Percentiles rank a stretch among this genome's conserved stretches.
Conservation (phyloP, 225 moss, liverwort and hornwort genomes). For the Polytrichum formosum region DNA sequence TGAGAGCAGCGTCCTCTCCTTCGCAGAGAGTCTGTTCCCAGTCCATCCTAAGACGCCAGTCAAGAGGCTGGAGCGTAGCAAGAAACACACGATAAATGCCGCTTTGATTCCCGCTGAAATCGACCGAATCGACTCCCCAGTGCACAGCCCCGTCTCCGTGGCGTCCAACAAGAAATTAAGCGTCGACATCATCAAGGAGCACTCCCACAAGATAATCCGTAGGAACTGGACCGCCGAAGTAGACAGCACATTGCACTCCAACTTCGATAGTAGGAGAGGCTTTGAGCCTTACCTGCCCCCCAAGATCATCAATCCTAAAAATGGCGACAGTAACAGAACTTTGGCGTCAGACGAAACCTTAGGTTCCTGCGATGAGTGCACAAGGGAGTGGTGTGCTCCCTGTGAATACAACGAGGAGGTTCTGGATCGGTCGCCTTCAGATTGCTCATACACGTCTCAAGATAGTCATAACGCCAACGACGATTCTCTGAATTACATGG, state of each 20-base stretch:
- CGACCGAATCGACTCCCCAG: slow-evolving; percentile 10
- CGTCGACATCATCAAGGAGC: slow-evolving; percentile 28
- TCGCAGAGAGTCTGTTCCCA: slow-evolving; percentile 18
- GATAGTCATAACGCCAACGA: slow-evolving; percentile 16
- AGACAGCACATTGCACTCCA: slow-evolving; percentile 32
- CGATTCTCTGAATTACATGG: slow-evolving; percentile 39
- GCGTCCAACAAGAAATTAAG: slow-evolving; percentile 17
- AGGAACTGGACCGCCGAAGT: slow-evolving; percentile 36
- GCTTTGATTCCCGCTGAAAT: slow-evolving; percentile 11
- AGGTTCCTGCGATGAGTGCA: slow-evolving; percentile 19
- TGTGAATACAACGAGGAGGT: slow-evolving; percentile 32
- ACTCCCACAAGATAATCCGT: neutral
- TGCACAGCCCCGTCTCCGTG: slow-evolving; percentile 19
- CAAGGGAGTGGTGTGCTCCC: slow-evolving; percentile 14
- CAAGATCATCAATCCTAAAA: slow-evolving; percentile 2
- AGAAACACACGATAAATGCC: slow-evolving; percentile 39
- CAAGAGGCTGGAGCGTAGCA: slow-evolving; percentile 50
- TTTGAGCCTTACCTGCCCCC: slow-evolving; percentile 19
- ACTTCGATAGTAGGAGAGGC: slow-evolving; percentile 38
- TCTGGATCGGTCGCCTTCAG: slow-evolving; percentile 34
- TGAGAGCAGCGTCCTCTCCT: slow-evolving; percentile 8
- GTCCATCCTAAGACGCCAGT: slow-evolving; percentile 9
- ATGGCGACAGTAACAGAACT: slow-evolving; percentile 26
- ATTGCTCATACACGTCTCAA: slow-evolving; percentile 29
- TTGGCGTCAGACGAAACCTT: slow-evolving; percentile 9